phyloP scores from a whole-genome alignment of 2,329 filamentous ascomycete genomes.

The Cryphonectria japonica region DNA sequence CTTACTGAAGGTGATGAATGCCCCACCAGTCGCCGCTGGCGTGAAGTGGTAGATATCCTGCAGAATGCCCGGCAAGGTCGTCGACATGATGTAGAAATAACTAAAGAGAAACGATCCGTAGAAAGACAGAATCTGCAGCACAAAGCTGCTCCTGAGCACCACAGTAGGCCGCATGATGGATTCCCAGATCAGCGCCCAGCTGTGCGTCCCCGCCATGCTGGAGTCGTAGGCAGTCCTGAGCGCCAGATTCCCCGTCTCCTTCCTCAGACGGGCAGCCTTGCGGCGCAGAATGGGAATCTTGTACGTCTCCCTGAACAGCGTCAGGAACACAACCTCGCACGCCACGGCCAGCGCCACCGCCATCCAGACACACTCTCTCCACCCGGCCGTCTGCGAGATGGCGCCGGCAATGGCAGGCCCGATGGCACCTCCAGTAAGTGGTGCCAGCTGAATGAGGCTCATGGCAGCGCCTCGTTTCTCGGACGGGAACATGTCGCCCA shows the following conservation, averaged over 20 bases:
- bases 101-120: conserved; percentile 54
- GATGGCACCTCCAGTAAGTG: conserved; percentile 59
- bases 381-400: conserved; percentile 58
- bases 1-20: conserved; percentile 59
- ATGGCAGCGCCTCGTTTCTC: conserved; percentile 63
- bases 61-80: conserved; percentile 56
- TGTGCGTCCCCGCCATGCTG: conserved; percentile 31
- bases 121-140: conserved; percentile 54
- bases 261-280: conserved; percentile 41
- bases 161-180: conserved; percentile 51
- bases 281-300: conserved; percentile 57
- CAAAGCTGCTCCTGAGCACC: conserved; percentile 53
- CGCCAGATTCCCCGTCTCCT: conserved; percentile 37
- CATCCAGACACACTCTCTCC: conserved; percentile 58
- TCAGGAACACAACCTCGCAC: conserved; percentile 56
- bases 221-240: conserved; percentile 41
- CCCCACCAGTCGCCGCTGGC: conserved; percentile 54
- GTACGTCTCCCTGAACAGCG: conserved; percentile 64
- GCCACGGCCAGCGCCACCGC: conserved; percentile 49
- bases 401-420: conserved; percentile 60
- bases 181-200: conserved; percentile 39
- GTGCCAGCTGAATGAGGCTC: conserved; percentile 60
- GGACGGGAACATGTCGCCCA: conserved; percentile 64
- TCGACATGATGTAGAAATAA: conserved; percentile 58
- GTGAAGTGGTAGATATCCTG: conserved; percentile 52